phyloP scores from a whole-genome alignment of 805 yeast genomes.

The Suhomyces faveliae region DNA sequence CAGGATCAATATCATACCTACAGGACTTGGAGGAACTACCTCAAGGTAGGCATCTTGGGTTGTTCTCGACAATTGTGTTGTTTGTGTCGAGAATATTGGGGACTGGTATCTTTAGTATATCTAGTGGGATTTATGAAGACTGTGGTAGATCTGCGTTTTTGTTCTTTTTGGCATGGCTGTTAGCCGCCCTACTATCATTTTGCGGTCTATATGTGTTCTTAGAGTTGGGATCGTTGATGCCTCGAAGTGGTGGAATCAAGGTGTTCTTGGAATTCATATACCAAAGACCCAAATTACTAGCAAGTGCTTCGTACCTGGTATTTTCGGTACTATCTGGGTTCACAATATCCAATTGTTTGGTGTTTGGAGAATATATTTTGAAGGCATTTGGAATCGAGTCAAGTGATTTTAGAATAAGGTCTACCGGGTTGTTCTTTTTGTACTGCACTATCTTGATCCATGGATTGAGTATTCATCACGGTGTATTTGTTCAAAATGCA shows the following conservation, averaged over 20 bases:
- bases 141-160: conserved; percentile 65
- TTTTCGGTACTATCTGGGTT: conserved; percentile 56
- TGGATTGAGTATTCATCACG: conserved; percentile 58
- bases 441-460: conserved; percentile 43
- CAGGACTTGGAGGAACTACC: conserved; percentile 53
- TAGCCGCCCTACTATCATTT: conserved; percentile 61
- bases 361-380: conserved; percentile 60
- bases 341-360: conserved; percentile 52
- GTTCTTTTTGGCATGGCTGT: conserved; percentile 61
- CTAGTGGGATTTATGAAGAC: conserved; percentile 63
- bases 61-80: conserved; percentile 61
- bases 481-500: conserved; percentile 59
- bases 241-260: conserved; percentile 75
- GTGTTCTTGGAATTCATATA: conserved; percentile 69
- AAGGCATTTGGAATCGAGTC: conserved; percentile 45
- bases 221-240: conserved; percentile 69
- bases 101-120: conserved; percentile 74
- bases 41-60: conserved; percentile 73
- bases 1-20: conserved; percentile 17
- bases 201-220: conserved; percentile 65
- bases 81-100: conserved; percentile 72
- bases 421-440: conserved; percentile 30
- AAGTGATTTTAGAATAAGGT: conserved; percentile 32
- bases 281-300: conserved; percentile 55
- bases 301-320: conserved; percentile 49